Evolutionary conservation across 345 rosid genomes (phyloP), one percentile per base, ranked within the genome.

Genomic region (Pistacia atlantica): DNA sequence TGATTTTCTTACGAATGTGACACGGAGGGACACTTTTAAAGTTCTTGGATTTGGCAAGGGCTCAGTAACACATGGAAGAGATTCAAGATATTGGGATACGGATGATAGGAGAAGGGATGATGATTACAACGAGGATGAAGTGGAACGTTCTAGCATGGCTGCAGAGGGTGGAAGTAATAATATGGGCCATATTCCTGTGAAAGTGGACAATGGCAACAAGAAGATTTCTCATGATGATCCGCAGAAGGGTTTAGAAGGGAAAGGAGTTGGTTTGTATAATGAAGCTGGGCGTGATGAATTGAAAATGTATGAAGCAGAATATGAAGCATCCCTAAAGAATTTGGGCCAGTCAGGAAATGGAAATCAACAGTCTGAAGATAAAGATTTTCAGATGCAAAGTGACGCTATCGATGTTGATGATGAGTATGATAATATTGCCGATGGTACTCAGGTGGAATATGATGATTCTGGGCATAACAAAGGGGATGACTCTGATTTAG

Each of bases 81-180:
- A 95, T 84, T 95, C 99, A 3, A 87, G 98, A 79, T 87, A 87
- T 81, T 93, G 99, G 98, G 99, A 95, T 81, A 88, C 77, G 85
- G 99, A 95, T 82, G 99, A 93, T 78, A 88, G 99, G 84, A 92
- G 99, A 81, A 84, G 98, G 74, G 98, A 95, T 83, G 87, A 75
- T 73, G 99, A 96, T 78, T 96, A 93, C 59, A 80, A 83, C 67
- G 97, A 89, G 84, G 97, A 89, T 71, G 88, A 46, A 22, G 86
- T 85, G 35, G 86, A 89, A 42, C 85, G 80, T 71, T 76, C 77
- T 13, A 72, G 79, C 13, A 57, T 20, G 66, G 76, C 67, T 73
- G 28, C 58, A 66, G 35, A 37, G 71, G 77, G 72, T 76, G 79
- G 70, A 69, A 76, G 87, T 79, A 74, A 71, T 68, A 79, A 77